Conservation (phyloP, 1,284 basidiomycete genomes). For the Naganishia albida region DNA sequence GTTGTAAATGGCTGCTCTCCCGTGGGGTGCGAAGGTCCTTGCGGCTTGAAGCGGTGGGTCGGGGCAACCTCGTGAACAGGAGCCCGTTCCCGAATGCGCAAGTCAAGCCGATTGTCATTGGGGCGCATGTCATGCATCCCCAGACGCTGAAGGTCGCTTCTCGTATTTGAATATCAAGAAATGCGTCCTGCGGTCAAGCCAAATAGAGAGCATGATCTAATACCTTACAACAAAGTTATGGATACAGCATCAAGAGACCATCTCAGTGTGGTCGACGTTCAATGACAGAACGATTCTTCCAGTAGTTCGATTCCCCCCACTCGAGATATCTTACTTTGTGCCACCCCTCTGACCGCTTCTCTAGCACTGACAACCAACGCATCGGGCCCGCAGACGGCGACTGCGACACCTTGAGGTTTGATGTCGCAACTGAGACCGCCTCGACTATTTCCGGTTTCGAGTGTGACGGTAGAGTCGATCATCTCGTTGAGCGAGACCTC, state of each 20-base stretch:
- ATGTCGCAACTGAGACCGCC: slow-evolving; percentile 36
- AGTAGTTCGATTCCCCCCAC: slow-evolving; percentile 49
- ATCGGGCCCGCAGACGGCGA: slow-evolving; percentile 48
- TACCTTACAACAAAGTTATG: not conserved
- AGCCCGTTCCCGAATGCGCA: no score
- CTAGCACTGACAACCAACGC: slow-evolving; percentile 42
- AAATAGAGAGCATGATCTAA: not conserved
- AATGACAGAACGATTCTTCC: slow-evolving; percentile 49
- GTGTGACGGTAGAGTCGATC: slow-evolving; percentile 27
- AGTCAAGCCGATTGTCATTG: no score
- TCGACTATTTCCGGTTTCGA: slow-evolving; percentile 32
- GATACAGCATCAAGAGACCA: not conserved
- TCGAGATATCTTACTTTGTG: slow-evolving; percentile 38
- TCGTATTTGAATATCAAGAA: no score
- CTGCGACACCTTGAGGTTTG: slow-evolving; percentile 36
- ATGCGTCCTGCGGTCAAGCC: not conserved
- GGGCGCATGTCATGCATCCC: no score
- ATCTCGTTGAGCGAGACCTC: slow-evolving; percentile 33
- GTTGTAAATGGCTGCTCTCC: no score
- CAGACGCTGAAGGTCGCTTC: no score
- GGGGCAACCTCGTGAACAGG: no score
- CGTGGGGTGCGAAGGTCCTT: no score
- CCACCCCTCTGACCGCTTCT: slow-evolving; percentile 38
- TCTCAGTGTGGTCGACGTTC: not conserved
- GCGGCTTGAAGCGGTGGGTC: no score